Base-by-base conservation (phyloP, 1,284 basidiomycete species). In the Puccinia coronata region DNA sequence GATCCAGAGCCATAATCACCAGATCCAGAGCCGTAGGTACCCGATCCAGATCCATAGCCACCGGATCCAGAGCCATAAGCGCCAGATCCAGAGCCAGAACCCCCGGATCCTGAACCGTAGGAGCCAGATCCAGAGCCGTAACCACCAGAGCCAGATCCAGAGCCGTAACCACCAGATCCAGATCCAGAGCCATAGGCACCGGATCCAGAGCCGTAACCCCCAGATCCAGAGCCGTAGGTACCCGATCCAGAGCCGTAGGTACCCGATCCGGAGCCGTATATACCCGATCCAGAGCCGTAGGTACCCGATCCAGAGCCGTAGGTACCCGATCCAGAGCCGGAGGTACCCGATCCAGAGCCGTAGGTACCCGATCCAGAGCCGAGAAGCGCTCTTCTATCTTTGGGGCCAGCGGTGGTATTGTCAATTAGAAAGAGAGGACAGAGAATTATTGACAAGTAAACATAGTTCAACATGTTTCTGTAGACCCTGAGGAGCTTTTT, bases 371-470 rank as follows among this genome's bases (percentile, higher is more conserved):
- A 34, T 12, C 14, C 31, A 25, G 59, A 61, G 20, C 39, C 39
- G 8, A n/a, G 12, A 70, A 55, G 20, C 23, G 55, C 51, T 36
- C 70, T 51, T 55, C 49, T 72, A n/a, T 20, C n/a, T 72, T 72
- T 72, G 34, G 70, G 14, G 28, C 70, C 70, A 25, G 70, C 70
- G 6, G 51, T 25, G 51, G 49, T n/a, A 34, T 55, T 34, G 57
- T 72, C 49, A 55, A 55, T 47, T 39, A 72, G 9, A 16, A 72
- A 39, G 20, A 72, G 34, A 39, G 70, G 70, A 39, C 16, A 55
- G 18, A 72, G 51, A 23, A 55, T 39, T 12, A 72, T 72, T 39
- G 70, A 72, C 34, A 72, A 41, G 70, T 72, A 72, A 39, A 72
- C 34, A 36, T 53, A 55, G 31, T 39, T 36, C 70, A 55, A 36